Base-by-base conservation (phyloP, 257 asterid genomes). In the Ajuga chamaepitys region DNA sequence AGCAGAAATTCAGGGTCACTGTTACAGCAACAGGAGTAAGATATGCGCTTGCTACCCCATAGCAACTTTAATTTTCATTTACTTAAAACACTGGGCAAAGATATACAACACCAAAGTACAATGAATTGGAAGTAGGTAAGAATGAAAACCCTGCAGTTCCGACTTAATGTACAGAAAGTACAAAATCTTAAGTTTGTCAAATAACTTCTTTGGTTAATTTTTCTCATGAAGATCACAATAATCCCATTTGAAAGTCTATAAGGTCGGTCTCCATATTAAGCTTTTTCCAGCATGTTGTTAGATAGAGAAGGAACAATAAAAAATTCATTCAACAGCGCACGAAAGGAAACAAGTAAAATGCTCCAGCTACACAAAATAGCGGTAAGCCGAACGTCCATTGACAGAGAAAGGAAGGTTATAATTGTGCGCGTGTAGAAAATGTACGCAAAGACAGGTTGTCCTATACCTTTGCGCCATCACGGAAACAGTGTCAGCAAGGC, bases 401-500 rank as follows among this genome's bases (percentile, higher is more conserved):
- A 26, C 20, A 9, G 20, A 14, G 53, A 5, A 14, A 28, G 13
- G 38, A 6, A 3, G 10, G 32, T 11, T 7, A 38, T 50, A 56
- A 53, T 25, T 46, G 6, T 52, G 45, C 59, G 35, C 54, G 38
- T 12, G 58, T 13, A 18, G 34, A 20, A 41, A n/a, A 55, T 44
- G 53, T 62, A 11, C 5, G 35, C 26, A 0, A 18, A 21, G 13
- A 48, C 28, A 67, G 58, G 58, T 26, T 61, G 64, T 62, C 37
- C 20, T 40, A 35, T 78, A 93, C 99, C 97, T 94, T 71, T 88
- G 97, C 35, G 97, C 99, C 99, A 94, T 94, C 66, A 90, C 97
- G 25, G 91, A 75, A 12, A 94, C 99, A 67, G 97, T 94, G 67
- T 94, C 96, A 35, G 96, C 91, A 48, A 94, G 87, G 81, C 97